A percentile compares a stretch with the other conserved stretches of the same genome.
Evolutionary conservation across 371 early-diverging fungal genomes (phyloP).

Genomic region (Thermomucor indicae-seudaticae): DNA sequence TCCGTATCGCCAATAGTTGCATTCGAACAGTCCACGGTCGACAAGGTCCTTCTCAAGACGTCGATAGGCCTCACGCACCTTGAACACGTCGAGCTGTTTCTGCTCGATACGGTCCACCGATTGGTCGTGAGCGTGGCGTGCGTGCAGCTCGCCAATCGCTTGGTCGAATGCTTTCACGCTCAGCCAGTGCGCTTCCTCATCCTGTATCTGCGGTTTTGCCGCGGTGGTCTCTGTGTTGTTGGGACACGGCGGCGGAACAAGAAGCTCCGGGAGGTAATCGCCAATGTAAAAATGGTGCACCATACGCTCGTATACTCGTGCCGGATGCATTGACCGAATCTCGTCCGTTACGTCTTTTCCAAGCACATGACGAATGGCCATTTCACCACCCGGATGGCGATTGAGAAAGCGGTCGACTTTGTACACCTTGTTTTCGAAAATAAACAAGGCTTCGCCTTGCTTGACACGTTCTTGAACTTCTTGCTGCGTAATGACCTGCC

Average conservation of each 20-base stretch:
- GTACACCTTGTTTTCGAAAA: conserved; percentile 80
- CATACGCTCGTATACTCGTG: conserved; percentile 67
- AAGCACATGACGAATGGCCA: conserved; percentile 77
- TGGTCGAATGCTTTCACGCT: conserved; percentile 30
- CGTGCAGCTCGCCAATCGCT: conserved; percentile 24
- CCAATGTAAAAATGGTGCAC: conserved; percentile 77
- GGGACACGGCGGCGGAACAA: background rate
- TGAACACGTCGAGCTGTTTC: conserved; percentile 32
- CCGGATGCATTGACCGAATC: conserved; percentile 85
- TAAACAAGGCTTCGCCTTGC: conserved; percentile 66
- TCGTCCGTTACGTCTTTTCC: conserved; percentile 94
- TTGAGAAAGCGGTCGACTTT: conserved; percentile 77
- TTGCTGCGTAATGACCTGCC: conserved; percentile 26
- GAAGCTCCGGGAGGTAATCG: conserved; percentile 39
- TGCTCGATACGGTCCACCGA: conserved; percentile 4
- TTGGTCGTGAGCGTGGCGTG: conserved; percentile 19
- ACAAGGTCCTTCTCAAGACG: conserved; percentile 62
- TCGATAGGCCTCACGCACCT: conserved; percentile 56
- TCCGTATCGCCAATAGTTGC: conserved; percentile 74
- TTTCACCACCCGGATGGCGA: conserved; percentile 90
- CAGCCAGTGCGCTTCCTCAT: conserved; percentile 24
- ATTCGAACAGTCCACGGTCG: conserved; percentile 63
- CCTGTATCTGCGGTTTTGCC: background rate
- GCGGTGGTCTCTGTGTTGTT: background rate
- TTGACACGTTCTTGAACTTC: conserved; percentile 45